Evolutionary conservation across 1,284 basidiomycete genomes (phyloP).

Genomic region (Ustilago shanxiensis): DNA sequence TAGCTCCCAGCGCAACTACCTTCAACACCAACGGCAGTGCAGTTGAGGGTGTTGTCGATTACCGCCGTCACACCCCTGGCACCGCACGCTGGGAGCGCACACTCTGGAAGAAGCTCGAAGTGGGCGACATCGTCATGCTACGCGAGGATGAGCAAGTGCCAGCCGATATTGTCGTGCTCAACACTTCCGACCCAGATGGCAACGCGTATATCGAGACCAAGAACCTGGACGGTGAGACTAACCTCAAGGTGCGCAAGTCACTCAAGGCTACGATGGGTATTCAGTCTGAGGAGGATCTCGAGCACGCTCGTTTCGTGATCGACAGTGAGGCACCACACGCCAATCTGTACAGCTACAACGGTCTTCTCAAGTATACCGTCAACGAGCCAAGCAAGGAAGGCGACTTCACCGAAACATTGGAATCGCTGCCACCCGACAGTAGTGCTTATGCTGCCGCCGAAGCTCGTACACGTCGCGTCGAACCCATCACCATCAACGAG

Average conservation of each 20-base stretch:
- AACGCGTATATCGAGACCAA: constrained; percentile 76
- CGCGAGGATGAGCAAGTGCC: constrained; percentile 95
- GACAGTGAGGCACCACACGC: constrained; percentile 94
- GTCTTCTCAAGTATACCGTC: constrained; percentile 79
- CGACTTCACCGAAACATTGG: constrained; percentile 35
- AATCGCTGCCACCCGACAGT: constrained; percentile 39
- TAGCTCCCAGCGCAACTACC: constrained; percentile 22
- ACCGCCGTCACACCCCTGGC: constrained; percentile 78
- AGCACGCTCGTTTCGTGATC: constrained; percentile 85
- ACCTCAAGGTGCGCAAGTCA: constrained; percentile 87
- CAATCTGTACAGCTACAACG: constrained; percentile 92
- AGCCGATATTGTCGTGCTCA: constrained; percentile 90
- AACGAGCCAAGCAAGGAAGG: constrained; percentile 51
- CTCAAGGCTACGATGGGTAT: constrained; percentile 83
- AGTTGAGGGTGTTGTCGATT: constrained; percentile 75
- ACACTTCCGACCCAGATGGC: constrained; percentile 73
- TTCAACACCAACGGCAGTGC: constrained; percentile 13
- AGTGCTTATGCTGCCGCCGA: constrained; percentile 55
- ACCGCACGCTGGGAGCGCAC: constrained; percentile 92
- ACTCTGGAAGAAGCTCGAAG: constrained; percentile 97
- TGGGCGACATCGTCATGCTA: constrained; percentile 92
- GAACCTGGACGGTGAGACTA: constrained; percentile 96
- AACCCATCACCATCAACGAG: constrained; percentile 86
- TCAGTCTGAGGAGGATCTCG: constrained; percentile 88
- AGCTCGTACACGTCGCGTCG: constrained; percentile 68